These are phyloP conservation scores for Talaromyces sp. DNA, from an alignment of 2,329 filamentous ascomycete genomes.

Conservation along the genomic window DNA sequence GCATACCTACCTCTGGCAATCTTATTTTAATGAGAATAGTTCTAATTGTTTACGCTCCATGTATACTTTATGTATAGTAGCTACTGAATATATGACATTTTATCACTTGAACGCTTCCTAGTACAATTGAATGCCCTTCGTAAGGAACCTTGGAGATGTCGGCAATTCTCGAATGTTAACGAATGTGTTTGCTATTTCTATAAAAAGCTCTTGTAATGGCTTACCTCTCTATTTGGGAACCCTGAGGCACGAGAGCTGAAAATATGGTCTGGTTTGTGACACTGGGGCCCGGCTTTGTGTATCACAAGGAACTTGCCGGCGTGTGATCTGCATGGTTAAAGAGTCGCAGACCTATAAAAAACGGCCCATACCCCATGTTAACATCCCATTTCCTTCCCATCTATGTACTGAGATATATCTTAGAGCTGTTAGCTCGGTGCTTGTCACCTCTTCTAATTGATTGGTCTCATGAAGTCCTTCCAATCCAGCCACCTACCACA, in stretches of 20 bases:
- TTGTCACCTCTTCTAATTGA: no score
- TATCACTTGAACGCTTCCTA: no score
- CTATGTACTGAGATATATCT: neutral
- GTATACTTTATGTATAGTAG: neutral
- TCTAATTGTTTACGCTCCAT: neutral
- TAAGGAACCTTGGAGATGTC: no score
- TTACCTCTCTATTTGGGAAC: no score
- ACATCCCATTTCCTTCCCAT: neutral
- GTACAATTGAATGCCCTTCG: no score
- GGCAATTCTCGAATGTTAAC: no score
- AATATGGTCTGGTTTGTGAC: neutral
- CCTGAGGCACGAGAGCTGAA: neutral
- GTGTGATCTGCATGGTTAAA: neutral
- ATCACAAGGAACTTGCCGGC: neutral
- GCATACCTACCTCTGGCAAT: neutral
- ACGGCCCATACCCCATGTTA: neutral
- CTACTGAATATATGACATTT: neutral
- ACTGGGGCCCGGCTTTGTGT: neutral
- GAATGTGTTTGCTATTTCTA: no score
- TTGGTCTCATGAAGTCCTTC: neutral
- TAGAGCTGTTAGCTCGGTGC: no score
- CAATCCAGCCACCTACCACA: neutral
- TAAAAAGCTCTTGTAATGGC: no score
- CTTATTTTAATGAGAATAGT: neutral
- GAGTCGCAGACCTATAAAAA: neutral